Base-by-base conservation (phyloP, 2,329 filamentous ascomycete species). In the Neodidymelliopsis sp. region DNA sequence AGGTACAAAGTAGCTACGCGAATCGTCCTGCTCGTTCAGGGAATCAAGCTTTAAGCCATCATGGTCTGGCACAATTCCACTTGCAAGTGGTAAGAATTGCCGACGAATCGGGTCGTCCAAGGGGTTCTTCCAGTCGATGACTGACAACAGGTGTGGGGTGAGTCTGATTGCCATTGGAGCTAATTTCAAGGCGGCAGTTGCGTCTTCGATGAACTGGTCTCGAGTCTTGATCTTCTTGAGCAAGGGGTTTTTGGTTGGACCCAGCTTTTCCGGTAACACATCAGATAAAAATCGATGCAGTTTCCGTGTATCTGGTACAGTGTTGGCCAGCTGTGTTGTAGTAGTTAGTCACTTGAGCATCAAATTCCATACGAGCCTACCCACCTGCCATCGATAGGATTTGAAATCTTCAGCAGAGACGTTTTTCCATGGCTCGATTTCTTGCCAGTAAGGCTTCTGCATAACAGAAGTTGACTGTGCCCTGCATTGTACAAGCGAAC, bases 151-250 rank as follows among this genome's bases (percentile, higher is more conserved):
- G 53, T 87, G 83, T 1, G 84, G 84, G 24, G 82, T 85, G 46
- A 86, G 69, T 8, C 83, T 76, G 28, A 85, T 76, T 0, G 82
- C 75, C 84, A 87, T 87, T 2, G 83, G 79, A 1, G 83, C 80
- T 4, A 72, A 62, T 15, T 71, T 74, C 42, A 86, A 76, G 9
- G 83, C 84, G 12, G 72, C 71, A 19, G 76, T 60, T 3, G 85
- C 76, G 64, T 87, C 82, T 2, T 71, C 58, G 36, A 85, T 77
- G 46, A 86, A 82, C 15, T 81, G 76, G 2, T 81, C 74, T 9
- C 77, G 79, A 18, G 75, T 79, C 49, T 75, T 75, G 57, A 77
- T 73, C 18, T 69, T 67, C 4, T 43, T 66, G 53, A 70, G 53
- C 62, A 66, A n/a, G 59, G 56, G 56, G 18, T 66, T 65, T 3